Conservation (phyloP, 2,329 filamentous ascomycete species). For the Beauveria sp. region DNA sequence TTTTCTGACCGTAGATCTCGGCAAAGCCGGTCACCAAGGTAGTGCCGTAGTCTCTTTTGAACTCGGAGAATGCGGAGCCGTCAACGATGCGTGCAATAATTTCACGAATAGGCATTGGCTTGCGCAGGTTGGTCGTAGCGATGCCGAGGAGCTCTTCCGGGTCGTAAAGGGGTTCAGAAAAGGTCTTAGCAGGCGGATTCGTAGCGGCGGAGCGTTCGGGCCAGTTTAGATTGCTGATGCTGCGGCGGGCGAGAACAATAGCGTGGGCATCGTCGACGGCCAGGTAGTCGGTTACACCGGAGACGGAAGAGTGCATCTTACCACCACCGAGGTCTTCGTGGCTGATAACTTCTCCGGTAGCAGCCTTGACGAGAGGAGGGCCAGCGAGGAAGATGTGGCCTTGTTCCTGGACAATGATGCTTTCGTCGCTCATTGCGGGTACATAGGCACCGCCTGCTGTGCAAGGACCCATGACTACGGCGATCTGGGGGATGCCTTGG, state of each 20-base stretch:
- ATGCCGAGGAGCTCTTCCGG: constrained; percentile 78
- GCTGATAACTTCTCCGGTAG: constrained; percentile 85
- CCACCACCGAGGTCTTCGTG: constrained; percentile 89
- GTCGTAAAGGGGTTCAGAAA: constrained; percentile 72
- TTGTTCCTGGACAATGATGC: constrained; percentile 90
- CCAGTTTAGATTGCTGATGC: constrained; percentile 85
- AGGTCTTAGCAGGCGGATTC: constrained; percentile 33
- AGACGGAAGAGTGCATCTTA: constrained; percentile 80
- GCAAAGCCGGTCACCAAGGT: constrained; percentile 91
- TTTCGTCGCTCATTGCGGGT: constrained; percentile 94
- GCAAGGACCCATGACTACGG: constrained; percentile 95
- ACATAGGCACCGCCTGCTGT: constrained; percentile 95
- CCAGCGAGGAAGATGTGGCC: constrained; percentile 97
- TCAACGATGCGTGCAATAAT: constrained; percentile 91
- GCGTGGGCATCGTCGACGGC: constrained; percentile 93
- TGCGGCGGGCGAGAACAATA: constrained; percentile 74
- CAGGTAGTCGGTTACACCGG: constrained; percentile 90
- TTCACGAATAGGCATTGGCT: constrained; percentile 78
- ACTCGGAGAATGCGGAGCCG: constrained; percentile 82
- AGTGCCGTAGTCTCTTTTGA: constrained; percentile 84
- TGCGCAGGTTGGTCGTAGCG: constrained; percentile 80
- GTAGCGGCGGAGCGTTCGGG: constrained; percentile 42
- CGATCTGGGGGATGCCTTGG: constrained; percentile 82
- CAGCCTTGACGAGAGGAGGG: constrained; percentile 89
- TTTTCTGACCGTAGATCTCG: constrained; percentile 77